A percentile compares a stretch with the other conserved stretches of the same genome.
Evolutionary conservation across 306 rosid genomes (phyloP).

Genomic region (Fragaria vesca): DNA sequence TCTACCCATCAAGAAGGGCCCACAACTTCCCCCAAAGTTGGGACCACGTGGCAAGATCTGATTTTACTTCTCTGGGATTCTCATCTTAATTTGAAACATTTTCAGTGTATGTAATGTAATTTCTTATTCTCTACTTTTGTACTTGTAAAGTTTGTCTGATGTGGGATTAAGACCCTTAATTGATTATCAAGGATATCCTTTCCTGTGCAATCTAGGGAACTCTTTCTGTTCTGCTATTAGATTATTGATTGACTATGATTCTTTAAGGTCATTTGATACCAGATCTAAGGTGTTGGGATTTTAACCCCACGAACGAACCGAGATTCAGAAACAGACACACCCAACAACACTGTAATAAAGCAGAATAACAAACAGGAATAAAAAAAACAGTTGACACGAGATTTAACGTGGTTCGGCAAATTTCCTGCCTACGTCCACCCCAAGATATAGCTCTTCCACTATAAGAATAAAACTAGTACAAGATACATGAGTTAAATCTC

Average conservation of each 20-base stretch:
- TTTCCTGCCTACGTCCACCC: too few species aligned
- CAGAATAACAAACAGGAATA: too few species aligned
- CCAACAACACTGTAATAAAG: too few species aligned
- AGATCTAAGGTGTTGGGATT: neutral
- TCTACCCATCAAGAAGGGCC: constrained; percentile 94
- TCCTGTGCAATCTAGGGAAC: constrained; percentile 29
- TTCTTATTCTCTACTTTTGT: constrained; percentile 24
- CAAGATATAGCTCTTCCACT: too few species aligned
- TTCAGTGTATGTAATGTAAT: constrained; percentile 26
- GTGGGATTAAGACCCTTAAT: constrained; percentile 27
- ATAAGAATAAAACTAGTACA: too few species aligned
- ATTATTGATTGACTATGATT: neutral
- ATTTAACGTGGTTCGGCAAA: too few species aligned
- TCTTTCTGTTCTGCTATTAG: constrained; percentile 17
- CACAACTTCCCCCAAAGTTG: constrained; percentile 87
- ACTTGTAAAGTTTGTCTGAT: constrained; percentile 54
- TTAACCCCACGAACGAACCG: too few species aligned
- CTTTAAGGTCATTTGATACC: neutral
- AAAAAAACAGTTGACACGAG: too few species aligned
- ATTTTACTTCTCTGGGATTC: constrained; percentile 24
- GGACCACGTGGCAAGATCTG: constrained; percentile 98
- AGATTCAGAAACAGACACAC: too few species aligned
- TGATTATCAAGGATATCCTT: constrained; percentile 34
- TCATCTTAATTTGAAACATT: neutral
- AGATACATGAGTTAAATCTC: too few species aligned